Percentiles rank a stretch among this genome's conserved stretches.
Conservation (phyloP, 768 basidiomycete genomes). For the Lepiota brunneoincarnata region DNA sequence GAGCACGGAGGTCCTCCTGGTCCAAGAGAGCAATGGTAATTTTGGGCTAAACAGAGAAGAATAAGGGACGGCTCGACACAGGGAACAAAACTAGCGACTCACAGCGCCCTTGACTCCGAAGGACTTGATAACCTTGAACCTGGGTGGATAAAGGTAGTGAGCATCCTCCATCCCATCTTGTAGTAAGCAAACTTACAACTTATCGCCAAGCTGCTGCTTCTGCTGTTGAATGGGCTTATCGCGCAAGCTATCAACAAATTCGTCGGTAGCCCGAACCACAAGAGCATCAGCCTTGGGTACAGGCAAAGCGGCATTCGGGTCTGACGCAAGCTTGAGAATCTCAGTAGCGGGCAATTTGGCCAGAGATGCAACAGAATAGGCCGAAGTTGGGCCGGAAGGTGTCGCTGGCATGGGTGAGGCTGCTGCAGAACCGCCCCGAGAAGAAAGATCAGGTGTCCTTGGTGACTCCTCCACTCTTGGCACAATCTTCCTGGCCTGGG, state of each 20-base stretch:
- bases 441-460: conserved; percentile 74
- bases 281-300: conserved; percentile 70
- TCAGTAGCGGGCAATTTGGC: conserved; percentile 73
- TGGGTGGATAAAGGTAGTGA: conserved; percentile 13
- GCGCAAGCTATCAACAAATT: conserved; percentile 63
- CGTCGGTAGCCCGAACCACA: conserved; percentile 66
- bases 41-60: conserved; percentile 54
- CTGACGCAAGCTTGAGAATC: conserved; percentile 63
- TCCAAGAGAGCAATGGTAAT: conserved; percentile 82
- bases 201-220: conserved; percentile 82
- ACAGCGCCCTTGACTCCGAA: conserved; percentile 83
- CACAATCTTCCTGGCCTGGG: conserved; percentile 57
- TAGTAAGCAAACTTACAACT: conserved; percentile 48
- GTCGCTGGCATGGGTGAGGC: conserved; percentile 70
- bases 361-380: conserved; percentile 65
- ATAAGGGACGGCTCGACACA: not conserved
- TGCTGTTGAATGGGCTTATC: conserved; percentile 55
- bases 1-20: conserved; percentile 77
- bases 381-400: conserved; percentile 36
- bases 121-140: conserved; percentile 64
- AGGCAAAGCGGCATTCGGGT: conserved; percentile 50
- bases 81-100: conserved; percentile 24
- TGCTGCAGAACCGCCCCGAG: conserved; percentile 67
- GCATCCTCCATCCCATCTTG: not conserved
- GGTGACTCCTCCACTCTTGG: conserved; percentile 46